These are phyloP conservation scores for Aspergillus bombycis DNA, from an alignment of 2,329 filamentous ascomycete species.

Conservation along the genomic window DNA sequence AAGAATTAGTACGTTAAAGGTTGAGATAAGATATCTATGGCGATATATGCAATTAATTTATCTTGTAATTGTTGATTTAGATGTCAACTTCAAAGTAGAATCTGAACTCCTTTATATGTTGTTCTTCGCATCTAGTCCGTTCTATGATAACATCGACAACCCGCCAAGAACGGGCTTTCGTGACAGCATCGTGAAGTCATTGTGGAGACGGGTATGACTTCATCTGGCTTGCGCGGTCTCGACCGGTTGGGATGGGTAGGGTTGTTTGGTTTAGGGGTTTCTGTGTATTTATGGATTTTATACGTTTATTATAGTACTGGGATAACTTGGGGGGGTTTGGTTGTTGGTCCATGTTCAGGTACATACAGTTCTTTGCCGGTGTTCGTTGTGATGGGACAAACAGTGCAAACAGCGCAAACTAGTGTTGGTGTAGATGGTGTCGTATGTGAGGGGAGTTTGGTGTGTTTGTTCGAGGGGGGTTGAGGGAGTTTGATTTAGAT, in stretches of 20 bases:
- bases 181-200: constrained; percentile 42
- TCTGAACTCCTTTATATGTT: background rate
- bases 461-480: background rate
- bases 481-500: background rate
- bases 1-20: too few species aligned
- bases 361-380: background rate
- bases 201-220: constrained; percentile 32
- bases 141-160: constrained; percentile 8
- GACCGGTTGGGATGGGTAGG: background rate
- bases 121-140: background rate
- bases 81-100: background rate
- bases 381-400: background rate
- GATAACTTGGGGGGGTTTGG: background rate
- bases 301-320: background rate
- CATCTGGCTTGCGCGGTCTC: constrained; percentile 16
- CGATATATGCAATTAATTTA: background rate
- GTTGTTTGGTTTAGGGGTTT: background rate
- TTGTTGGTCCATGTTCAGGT: background rate
- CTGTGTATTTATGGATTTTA: background rate
- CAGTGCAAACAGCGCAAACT: constrained; percentile 8
- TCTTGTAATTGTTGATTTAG: background rate
- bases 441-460: background rate
- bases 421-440: background rate
- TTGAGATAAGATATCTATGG: background rate
- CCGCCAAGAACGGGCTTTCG: background rate